Base-by-base conservation (phyloP, 2,329 filamentous ascomycete genomes). In the Coniochaeta sp. region DNA sequence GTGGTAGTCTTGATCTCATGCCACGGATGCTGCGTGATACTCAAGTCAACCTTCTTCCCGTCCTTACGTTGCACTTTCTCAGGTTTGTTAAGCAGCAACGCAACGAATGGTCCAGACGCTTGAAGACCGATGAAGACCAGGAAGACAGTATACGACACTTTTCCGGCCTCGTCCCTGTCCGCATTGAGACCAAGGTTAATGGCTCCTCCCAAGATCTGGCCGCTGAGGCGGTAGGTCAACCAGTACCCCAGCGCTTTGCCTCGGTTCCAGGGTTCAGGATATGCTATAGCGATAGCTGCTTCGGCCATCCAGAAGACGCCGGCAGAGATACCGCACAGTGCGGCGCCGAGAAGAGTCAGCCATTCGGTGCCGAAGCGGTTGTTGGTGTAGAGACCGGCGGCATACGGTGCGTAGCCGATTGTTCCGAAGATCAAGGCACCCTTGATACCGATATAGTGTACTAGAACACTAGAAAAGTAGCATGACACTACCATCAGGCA, bases 241-340 rank as follows among this genome's bases (percentile, higher is more conserved):
- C 89, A 91, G 67, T 88, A 86, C 0, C 87, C 88, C 0, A 91
- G 74, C 19, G 85, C 83, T 17, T 80, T 80, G 0, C 86, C 87
- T 59, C 83, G 81, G 56, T 89, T 89, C 68, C 83, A 84, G 0
- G 87, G 86, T 66, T 91, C 88, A 0, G 88, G 88, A 64, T 91
- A 91, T 0, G 84, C 80, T 22, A 91, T 82, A 0, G 88, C 88
- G 60, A 91, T 89, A 0, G 89, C 88, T 0, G 86, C 86, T 72
- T 91, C 89, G 0, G 88, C 84, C 78, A 86, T 86, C 89, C 89
- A 91, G 71, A 91, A 91, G 0, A 91, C 77, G 0, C 89, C 89
- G 0, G 89, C 88, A 0, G 84, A 87, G 34, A 90, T 78, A 19
- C 88, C 88, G 63, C 88, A 91, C 0, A 88, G 75, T 0, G 86